Base-by-base conservation (phyloP, 257 asterid genomes). In the Rubia yunnanensis region DNA sequence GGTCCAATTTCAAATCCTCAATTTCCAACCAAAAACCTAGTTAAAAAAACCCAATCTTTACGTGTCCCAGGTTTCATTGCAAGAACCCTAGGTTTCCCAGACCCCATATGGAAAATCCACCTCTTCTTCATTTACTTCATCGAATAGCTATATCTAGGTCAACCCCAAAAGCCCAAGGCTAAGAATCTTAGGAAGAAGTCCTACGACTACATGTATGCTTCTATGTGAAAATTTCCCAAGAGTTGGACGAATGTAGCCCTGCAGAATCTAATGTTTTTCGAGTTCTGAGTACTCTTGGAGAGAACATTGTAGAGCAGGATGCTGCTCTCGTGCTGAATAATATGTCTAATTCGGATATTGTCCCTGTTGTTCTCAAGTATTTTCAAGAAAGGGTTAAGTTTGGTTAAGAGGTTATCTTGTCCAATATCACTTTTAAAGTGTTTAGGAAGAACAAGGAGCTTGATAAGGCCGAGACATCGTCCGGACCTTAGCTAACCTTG, bases 351-450 rank as follows among this genome's bases (percentile, higher is more conserved):
- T 38, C 86, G 0, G 81, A 78, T 58, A 77, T 80, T 10, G 95
- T 87, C 0, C 59, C 65, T 0, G 46, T 83, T 11, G 95, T 72
- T 39, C 87, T 90, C 10, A 67, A 80, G 59, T 86, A 80, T 64
- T 86, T 94, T 77, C 85, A 28, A 36, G 70, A 68, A 8, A 83
- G 64, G 66, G 54, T 80, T 68, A 78, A 57, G 23, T 59, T 71
- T 64, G 67, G 31, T 15, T 79, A 75, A 22, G 85, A 78, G 52
- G 91, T 85, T 27, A 66, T 94, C 64, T 35, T 88, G 71, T 90
- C 90, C 67, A 94, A 94, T 66, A 91, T 94, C 78, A 82, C 97
- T 2, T 22, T 94, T 79, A 88, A 90, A 67, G 94, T 86, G n/a
- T 74, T 79, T 49, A 75, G 88, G 76, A 89, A 89, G 68, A 77